Base-by-base conservation (phyloP, 139 green algal genomes). In the Trebouxia sp. region DNA sequence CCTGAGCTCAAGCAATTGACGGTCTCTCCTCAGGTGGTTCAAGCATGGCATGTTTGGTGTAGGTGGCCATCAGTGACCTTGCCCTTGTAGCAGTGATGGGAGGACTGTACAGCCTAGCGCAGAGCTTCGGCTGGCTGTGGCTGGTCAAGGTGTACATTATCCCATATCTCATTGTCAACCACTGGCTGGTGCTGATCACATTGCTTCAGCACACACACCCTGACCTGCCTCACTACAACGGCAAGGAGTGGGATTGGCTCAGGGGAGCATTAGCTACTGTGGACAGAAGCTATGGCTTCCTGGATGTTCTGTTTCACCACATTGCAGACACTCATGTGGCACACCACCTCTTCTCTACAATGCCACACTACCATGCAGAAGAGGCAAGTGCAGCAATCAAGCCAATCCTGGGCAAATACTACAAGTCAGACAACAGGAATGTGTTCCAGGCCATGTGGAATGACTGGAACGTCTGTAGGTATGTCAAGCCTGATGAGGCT, bases 251-350 rank as follows among this genome's bases (percentile, higher is more conserved):
- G 94, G 92, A 97, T 81, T 98, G 94, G 94, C 89, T 98, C 78
- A 80, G 92, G 0, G 94, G 94, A 32, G 94, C 94, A 5, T 86
- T 98, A 65, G 85, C 92, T 48, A 98, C 94, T 28, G 90, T 97
- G 11, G 94, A 98, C 87, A 86, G 91, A 66, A 86, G 82, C 77
- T 98, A 97, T 79, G 94, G 94, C 80, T 78, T 95, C 79, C 83
- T 97, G 56, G 88, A 97, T 85, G 43, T 85, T 7, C 37, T 96
- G 22, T 91, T 92, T 80, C 93, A 97, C 85, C 89, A 94, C 91
- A 98, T 98, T 77, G 87, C 88, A 5, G 94, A 98, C 89, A 98
- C 94, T 0, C 95, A 98, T 80, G 95, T 98, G 38, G 80, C 86
- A 0, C 95, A 98, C 88, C 95, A 98, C 88, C 87, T 98, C 26